phyloP scores from a whole-genome alignment of 805 yeast genomes.

The Lipomyces kockii region DNA sequence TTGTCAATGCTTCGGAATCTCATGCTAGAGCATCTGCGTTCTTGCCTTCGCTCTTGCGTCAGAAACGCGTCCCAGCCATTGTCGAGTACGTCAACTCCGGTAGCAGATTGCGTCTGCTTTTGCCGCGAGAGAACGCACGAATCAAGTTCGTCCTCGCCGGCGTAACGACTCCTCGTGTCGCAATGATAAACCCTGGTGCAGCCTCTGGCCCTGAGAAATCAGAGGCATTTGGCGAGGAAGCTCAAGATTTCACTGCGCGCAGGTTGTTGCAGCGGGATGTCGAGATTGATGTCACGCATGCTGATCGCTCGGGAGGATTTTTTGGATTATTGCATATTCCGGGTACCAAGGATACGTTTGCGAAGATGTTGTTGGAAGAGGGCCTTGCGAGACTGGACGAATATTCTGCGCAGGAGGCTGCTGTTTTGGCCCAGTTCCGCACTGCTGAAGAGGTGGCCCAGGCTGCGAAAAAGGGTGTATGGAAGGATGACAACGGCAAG shows the following conservation, averaged over 20 bases:
- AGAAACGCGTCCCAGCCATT: slow-evolving; percentile 65
- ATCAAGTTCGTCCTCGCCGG: slow-evolving; percentile 80
- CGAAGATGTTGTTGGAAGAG: slow-evolving; percentile 58
- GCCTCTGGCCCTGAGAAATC: slow-evolving; percentile 40
- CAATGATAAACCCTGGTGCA: slow-evolving; percentile 29
- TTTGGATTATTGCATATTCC: slow-evolving; percentile 69
- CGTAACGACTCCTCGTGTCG: slow-evolving; percentile 52
- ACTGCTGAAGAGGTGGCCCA: slow-evolving; percentile 70
- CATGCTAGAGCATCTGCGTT: slow-evolving; percentile 73
- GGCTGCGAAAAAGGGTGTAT: slow-evolving; percentile 60
- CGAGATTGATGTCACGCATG: slow-evolving; percentile 66
- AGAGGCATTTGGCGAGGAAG: slow-evolving; percentile 52
- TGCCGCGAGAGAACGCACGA: slow-evolving; percentile 73
- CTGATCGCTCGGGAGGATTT: slow-evolving; percentile 81
- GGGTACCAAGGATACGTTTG: slow-evolving; percentile 46
- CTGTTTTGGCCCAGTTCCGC: slow-evolving; percentile 57
- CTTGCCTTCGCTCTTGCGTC: slow-evolving; percentile 68
- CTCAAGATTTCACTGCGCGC: slow-evolving; percentile 58
- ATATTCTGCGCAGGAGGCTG: slow-evolving; percentile 61
- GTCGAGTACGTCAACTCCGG: slow-evolving; percentile 76
- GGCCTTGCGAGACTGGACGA: slow-evolving; percentile 73
- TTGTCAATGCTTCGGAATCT: slow-evolving; percentile 81
- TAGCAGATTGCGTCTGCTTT: slow-evolving; percentile 65
- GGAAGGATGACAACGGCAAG: slow-evolving; percentile 62
- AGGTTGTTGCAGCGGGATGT: slow-evolving; percentile 74